Percentiles rank a stretch among this genome's conserved stretches.
These are phyloP conservation scores for Ligustrum vulgare DNA, from an alignment of 257 asterid species.

Conservation along the genomic window DNA sequence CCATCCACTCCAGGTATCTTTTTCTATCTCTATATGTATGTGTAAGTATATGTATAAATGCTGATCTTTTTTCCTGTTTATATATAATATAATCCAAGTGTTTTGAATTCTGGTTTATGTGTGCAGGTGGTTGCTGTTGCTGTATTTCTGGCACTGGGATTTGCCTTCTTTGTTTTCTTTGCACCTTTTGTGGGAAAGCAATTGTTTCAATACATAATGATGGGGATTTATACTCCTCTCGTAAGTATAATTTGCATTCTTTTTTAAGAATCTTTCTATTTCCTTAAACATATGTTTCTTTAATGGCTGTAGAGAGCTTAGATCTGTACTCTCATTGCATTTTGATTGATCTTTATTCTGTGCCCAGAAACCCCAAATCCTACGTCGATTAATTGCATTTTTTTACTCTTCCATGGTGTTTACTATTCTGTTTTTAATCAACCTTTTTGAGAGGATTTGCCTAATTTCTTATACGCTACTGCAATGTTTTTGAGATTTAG, in stretches of 20 bases:
- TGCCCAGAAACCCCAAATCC: slow-evolving; percentile 16
- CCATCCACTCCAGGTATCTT: slow-evolving; percentile 94
- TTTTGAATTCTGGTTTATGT: slow-evolving; percentile 23
- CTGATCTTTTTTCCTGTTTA: not conserved
- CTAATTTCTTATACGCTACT: too few species aligned
- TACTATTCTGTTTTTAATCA: not conserved
- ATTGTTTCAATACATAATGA: slow-evolving; percentile 70
- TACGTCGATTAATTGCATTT: slow-evolving; percentile 22
- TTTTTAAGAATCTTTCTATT: slow-evolving; percentile 4
- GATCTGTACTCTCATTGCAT: slow-evolving; percentile 50
- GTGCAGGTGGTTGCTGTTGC: slow-evolving; percentile 99
- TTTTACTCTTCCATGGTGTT: slow-evolving; percentile 11
- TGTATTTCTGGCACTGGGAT: slow-evolving; percentile 96
- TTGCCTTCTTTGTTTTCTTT: slow-evolving; percentile 98
- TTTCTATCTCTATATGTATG: not conserved
- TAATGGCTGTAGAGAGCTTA: slow-evolving; percentile 28
- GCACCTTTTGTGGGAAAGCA: slow-evolving; percentile 95
- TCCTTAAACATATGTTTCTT: slow-evolving; percentile 9
- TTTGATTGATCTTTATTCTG: slow-evolving; percentile 36
- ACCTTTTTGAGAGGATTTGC: not conserved
- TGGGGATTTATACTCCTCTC: slow-evolving; percentile 98
- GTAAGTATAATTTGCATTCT: slow-evolving; percentile 49
- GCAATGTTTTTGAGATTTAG: too few species aligned
- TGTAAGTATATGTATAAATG: not conserved
- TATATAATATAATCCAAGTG: slow-evolving; percentile 1